phyloP scores from a whole-genome alignment of 441 rosid species.

The Rhodomyrtus psidioides region DNA sequence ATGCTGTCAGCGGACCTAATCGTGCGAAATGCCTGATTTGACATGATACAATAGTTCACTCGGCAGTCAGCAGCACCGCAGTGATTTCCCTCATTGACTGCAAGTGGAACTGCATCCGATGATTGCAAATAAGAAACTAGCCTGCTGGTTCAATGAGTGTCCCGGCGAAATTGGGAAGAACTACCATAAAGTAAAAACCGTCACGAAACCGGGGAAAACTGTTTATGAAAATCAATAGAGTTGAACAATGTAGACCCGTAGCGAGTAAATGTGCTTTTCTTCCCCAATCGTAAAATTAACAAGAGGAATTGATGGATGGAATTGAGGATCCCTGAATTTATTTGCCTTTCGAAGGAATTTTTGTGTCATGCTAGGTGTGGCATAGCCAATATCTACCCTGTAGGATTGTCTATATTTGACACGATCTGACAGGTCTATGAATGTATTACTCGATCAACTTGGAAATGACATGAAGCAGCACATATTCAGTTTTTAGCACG shows the following conservation, averaged over 20 bases:
- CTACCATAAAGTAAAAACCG: not conserved
- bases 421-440: not conserved
- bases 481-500: not conserved
- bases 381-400: not conserved
- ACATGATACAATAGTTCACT: not conserved
- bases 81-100: not conserved
- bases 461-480: not conserved
- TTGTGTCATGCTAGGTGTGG: not conserved
- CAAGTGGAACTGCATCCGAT: not conserved
- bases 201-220: not conserved
- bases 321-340: not conserved
- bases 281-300: not conserved
- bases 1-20: not conserved
- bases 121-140: not conserved
- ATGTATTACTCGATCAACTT: not conserved
- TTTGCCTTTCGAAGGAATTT: not conserved
- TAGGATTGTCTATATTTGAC: not conserved
- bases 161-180: not conserved
- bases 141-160: not conserved
- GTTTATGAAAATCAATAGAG: not conserved
- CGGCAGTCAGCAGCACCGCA: not conserved
- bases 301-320: not conserved
- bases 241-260: not conserved
- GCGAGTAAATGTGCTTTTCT: not conserved
- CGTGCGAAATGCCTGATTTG: not conserved